Evolutionary conservation across 2,329 filamentous ascomycete genomes (phyloP), one percentile per base, ranked within the genome.

Genomic region (Neonectria faginata): DNA sequence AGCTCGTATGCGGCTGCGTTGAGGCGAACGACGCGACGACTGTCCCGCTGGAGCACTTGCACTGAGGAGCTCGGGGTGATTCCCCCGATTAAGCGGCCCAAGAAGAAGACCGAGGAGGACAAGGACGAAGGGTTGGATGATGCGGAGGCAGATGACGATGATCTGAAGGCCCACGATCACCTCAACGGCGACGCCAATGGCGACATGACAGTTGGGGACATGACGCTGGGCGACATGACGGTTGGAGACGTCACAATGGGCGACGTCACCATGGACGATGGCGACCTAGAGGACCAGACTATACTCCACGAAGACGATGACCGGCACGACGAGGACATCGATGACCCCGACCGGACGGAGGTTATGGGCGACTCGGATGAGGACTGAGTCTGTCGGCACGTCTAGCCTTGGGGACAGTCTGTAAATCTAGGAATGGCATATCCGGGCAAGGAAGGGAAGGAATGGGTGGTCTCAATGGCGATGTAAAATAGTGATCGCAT

Each of bases 1-100:
- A 85, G 85, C 59, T 84, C 87, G 1, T 90, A 92, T 62, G 86
- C 88, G 4, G 88, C 91, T 11, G 86, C 91, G 8, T 79, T 95
- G 18, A 83, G 89, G 57, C 85, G 91, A 16, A 84, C 85, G 1
- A 81, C 84, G 20, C 85, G 92, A 29, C 85, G 92, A 44, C 80
- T 95, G n/a, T 81, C 86, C 57, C 85, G 92, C 33, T 95, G 92
- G 92, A 80, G 81, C n/a, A 79, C 80, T 3, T 80, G 77, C 11
- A 79, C 79, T n/a, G 71, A 76, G 11, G 79, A 81, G 20, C 76
- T 84, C 3, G 84, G 83, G 2, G 82, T 86, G 18, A 78, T 88
- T 58, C 73, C 78, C 3, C 77, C 84, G 0, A 68, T 81, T 42
- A 88, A 88, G 79, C 77, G 75, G 16, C 68, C 66, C 44, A 79